Evolutionary conservation across 179 eudicot species (phyloP).

Genomic region (Carnegiea gigantea): DNA sequence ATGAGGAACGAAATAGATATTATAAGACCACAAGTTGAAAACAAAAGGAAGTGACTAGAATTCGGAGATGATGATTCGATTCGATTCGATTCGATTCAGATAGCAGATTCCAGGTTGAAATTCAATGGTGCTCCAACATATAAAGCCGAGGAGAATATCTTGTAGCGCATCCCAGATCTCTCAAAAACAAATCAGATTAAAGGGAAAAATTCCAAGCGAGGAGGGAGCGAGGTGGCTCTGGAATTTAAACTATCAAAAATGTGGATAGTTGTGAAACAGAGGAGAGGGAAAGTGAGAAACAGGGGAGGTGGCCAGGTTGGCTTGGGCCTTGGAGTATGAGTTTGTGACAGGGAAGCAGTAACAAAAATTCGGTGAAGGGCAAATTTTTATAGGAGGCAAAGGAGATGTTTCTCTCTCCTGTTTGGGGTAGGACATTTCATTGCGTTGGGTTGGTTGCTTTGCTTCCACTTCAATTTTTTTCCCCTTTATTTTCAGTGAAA

Average conservation of each 20-base stretch:
- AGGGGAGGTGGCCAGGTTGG: neutral
- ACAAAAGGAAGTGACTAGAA: neutral
- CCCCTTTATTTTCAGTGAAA: neutral
- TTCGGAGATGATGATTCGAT: slow-evolving; percentile 21
- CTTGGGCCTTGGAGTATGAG: neutral
- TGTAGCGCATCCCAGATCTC: slow-evolving; percentile 21
- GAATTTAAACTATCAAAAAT: neutral
- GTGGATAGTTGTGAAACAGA: neutral
- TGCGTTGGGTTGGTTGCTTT: neutral
- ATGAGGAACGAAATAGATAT: neutral
- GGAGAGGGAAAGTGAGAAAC: neutral
- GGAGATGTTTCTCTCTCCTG: neutral
- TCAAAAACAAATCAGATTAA: too few species aligned
- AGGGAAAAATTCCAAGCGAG: too few species aligned
- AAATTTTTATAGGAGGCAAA: neutral
- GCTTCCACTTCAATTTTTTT: neutral
- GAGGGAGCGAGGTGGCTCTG: neutral
- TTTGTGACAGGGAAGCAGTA: neutral
- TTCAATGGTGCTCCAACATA: slow-evolving; percentile 18
- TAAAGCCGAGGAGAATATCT: slow-evolving; percentile 20
- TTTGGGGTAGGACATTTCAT: neutral
- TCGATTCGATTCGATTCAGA: slow-evolving; percentile 32
- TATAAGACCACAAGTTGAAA: neutral
- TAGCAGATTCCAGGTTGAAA: slow-evolving; percentile 27
- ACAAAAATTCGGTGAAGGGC: neutral